A percentile compares a stretch with the other conserved stretches of the same genome.
Evolutionary conservation across 2,329 filamentous ascomycete species (phyloP).

Genomic region (Hypoxylon rubiginosum): DNA sequence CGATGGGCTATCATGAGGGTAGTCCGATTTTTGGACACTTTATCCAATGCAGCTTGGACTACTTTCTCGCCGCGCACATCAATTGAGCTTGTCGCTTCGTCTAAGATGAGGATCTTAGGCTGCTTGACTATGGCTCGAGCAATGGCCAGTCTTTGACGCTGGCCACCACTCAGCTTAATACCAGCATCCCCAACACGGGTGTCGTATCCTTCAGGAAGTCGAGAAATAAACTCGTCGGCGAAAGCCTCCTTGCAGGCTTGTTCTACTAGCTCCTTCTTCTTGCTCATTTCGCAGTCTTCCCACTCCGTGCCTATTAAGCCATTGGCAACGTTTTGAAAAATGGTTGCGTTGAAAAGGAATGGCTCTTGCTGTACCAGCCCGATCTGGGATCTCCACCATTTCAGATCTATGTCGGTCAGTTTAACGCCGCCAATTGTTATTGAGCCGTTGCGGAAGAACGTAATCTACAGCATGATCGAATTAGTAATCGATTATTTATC

Average conservation of each 20-base stretch:
- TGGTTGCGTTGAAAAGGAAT: conserved; percentile 75
- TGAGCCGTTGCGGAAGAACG: conserved; percentile 59
- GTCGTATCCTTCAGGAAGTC: conserved; percentile 69
- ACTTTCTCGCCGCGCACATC: conserved; percentile 61
- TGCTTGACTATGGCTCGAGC: conserved; percentile 74
- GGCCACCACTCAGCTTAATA: conserved; percentile 75
- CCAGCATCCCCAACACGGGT: conserved; percentile 75
- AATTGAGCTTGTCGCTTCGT: conserved; percentile 75
- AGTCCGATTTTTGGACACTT: conserved; percentile 70
- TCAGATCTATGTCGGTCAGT: conserved; percentile 71
- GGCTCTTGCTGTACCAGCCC: conserved; percentile 77
- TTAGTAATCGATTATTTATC: conserved; percentile 2
- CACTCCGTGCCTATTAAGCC: conserved; percentile 68
- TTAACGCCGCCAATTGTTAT: conserved; percentile 67
- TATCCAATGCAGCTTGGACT: conserved; percentile 68
- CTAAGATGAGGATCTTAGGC: conserved; percentile 74
- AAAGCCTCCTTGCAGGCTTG: conserved; percentile 70
- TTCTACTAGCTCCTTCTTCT: conserved; percentile 62
- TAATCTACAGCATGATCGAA: conserved; percentile 36
- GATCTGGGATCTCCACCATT: conserved; percentile 73
- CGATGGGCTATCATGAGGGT: conserved; percentile 76
- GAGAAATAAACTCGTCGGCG: conserved; percentile 69
- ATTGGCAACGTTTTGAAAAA: conserved; percentile 72
- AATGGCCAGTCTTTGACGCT: conserved; percentile 75
- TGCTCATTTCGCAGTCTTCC: conserved; percentile 62